Evolutionary conservation across 352 stramenopile genomes (phyloP), one percentile per base, ranked within the genome.

Genomic region (Globisporangium uncinulatum): DNA sequence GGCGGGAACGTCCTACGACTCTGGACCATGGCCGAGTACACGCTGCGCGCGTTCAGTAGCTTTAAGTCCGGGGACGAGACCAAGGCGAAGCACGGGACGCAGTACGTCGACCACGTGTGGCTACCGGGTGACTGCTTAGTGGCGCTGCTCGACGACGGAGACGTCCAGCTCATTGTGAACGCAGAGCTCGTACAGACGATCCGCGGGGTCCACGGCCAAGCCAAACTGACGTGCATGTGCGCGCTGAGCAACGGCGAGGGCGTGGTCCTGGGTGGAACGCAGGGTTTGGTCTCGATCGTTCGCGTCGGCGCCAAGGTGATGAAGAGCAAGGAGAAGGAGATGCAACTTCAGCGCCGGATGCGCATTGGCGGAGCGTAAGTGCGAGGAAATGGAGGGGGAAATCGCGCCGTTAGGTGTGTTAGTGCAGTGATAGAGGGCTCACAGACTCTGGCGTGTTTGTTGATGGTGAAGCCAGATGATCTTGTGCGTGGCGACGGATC

Each of bases 41-140:
- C 76, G 15, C 69, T 90, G n/a, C 83, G 79, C 43, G 67, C 59
- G 36, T 72, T 91, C 39, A 77, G 68, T 1, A 91, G 75, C 59
- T 93, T 93, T 71, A 88, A 87, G 29, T 90, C 79, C 3, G 78
- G 74, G 4, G 79, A 87, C 44, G 81, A 91, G 58, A 79, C 67
- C 4, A 83, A 79, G 9, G 56, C 67, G 9, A 71, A 76, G 37
- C 73, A 67, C 51, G 66, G 68, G 29, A 67, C 63, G 50, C 76
- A 50, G 44, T 93, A 89, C 36, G 75, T 73, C 0, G 83, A 93
- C 51, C 81, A 93, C 60, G 62, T 73, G 11, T 93, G 83, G 83
- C 56, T 93, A 4, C 77, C 69, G 0, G 73, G 84, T 19, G 80
- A 93, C 48, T 77, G 73, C 2, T 52, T 93, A 1, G 67, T 93